A percentile compares a stretch with the other conserved stretches of the same genome.
These are phyloP conservation scores for Berberis vulgaris DNA, from an alignment of 164 flowering plant genomes.

Conservation along the genomic window DNA sequence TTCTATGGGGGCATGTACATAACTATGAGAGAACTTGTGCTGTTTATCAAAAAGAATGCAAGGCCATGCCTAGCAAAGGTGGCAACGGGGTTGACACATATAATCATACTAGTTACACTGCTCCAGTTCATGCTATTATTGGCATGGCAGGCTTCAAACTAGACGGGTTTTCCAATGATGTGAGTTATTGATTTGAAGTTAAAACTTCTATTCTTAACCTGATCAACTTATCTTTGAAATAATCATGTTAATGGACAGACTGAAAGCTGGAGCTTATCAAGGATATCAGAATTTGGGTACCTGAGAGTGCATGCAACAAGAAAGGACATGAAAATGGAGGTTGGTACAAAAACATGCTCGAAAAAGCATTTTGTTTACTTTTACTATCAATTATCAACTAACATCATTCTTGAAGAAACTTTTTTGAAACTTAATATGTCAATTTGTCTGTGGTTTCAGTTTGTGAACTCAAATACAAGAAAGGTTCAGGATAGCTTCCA, in stretches of 20 bases:
- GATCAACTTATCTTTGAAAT: neutral
- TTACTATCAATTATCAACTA: too few species aligned
- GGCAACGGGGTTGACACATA: slow-evolving; percentile 54
- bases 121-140: slow-evolving; percentile 73
- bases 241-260: slow-evolving; percentile 17
- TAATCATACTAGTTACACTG: slow-evolving; percentile 46
- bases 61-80: slow-evolving; percentile 54
- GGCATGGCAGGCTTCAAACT: slow-evolving; percentile 87
- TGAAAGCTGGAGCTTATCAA: slow-evolving; percentile 51
- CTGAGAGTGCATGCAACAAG: slow-evolving; percentile 50
- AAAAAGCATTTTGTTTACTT: neutral
- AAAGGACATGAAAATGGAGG: slow-evolving; percentile 48
- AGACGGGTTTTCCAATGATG: slow-evolving; percentile 35
- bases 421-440: too few species aligned
- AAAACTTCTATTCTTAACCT: neutral
- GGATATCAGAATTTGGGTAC: slow-evolving; percentile 64
- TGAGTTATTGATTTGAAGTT: slow-evolving; percentile 8
- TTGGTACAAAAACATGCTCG: slow-evolving; percentile 11
- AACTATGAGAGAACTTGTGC: slow-evolving; percentile 87
- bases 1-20: slow-evolving; percentile 79
- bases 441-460: too few species aligned
- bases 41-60: slow-evolving; percentile 37
- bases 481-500: too few species aligned
- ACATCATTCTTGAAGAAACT: too few species aligned
- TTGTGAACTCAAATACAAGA: too few species aligned